Conservation (phyloP, 2,329 filamentous ascomycete species). For the Coniella vitis region DNA sequence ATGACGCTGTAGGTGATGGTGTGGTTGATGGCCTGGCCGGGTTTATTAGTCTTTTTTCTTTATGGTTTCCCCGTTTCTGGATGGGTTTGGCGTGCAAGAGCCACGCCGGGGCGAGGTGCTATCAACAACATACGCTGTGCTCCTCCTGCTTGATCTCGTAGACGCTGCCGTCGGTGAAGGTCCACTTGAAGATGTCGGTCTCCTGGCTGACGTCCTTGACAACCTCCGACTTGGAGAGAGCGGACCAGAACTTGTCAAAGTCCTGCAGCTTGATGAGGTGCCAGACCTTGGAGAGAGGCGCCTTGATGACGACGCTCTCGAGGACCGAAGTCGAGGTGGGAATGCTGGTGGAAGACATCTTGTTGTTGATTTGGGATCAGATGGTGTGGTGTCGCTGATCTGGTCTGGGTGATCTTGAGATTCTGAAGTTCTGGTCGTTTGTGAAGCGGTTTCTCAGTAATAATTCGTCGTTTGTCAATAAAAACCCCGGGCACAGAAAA, state of each 20-base stretch:
- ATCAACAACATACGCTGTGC: constrained; percentile 50
- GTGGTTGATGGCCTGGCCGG: constrained; percentile 65
- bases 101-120: too few species aligned
- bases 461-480: too few species aligned
- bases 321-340: constrained; percentile 60
- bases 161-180: constrained; percentile 62
- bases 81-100: too few species aligned
- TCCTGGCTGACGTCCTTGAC: constrained; percentile 52
- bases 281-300: constrained; percentile 61
- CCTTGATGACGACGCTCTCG: constrained; percentile 62
- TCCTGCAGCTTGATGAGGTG: constrained; percentile 68
- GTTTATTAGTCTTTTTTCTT: too few species aligned
- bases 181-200: constrained; percentile 63
- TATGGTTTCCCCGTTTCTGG: too few species aligned
- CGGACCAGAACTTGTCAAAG: constrained; percentile 61
- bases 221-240: constrained; percentile 53
- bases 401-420: too few species aligned
- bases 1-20: constrained; percentile 71
- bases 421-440: too few species aligned
- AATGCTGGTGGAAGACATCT: constrained; percentile 32
- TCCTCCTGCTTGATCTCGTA: constrained; percentile 71
- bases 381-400: not conserved
- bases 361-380: not conserved
- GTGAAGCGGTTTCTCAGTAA: too few species aligned
- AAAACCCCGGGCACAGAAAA: not conserved